Conservation (phyloP, 768 basidiomycete species). For the Russula emetica region DNA sequence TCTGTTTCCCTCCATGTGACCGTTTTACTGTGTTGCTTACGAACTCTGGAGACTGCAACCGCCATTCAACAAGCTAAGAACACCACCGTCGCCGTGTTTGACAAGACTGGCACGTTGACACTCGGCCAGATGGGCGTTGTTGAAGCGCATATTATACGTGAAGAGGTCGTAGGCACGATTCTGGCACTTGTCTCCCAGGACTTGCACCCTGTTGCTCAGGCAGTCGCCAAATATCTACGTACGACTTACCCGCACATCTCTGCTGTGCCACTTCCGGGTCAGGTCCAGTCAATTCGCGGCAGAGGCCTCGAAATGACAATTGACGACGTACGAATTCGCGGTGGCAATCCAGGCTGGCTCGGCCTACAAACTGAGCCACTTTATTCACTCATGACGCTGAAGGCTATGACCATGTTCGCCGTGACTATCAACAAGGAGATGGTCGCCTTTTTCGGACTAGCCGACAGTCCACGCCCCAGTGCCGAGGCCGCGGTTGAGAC, state of each 20-base stretch:
- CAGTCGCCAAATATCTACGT: slow-evolving; percentile 35
- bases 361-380: slow-evolving; percentile 31
- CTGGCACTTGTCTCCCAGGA: slow-evolving; percentile 35
- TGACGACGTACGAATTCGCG: slow-evolving; percentile 35
- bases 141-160: slow-evolving; percentile 33
- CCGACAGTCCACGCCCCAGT: slow-evolving; percentile 45
- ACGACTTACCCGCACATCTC: slow-evolving; percentile 2
- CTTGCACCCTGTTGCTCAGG: slow-evolving; percentile 38
- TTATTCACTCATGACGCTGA: slow-evolving; percentile 35
- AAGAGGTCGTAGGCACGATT: slow-evolving; percentile 30
- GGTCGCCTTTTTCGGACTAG: slow-evolving; percentile 39
- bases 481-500: slow-evolving; percentile 37
- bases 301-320: slow-evolving; percentile 38
- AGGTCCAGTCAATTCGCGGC: slow-evolving; percentile 36
- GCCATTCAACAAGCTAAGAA: slow-evolving; percentile 29
- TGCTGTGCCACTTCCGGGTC: slow-evolving; percentile 13
- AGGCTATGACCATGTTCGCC: slow-evolving; percentile 45
- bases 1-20: background rate
- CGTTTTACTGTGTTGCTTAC: background rate
- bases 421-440: slow-evolving; percentile 33
- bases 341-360: slow-evolving; percentile 39
- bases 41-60: slow-evolving; percentile 14
- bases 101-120: slow-evolving; percentile 61
- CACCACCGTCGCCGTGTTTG: slow-evolving; percentile 46
- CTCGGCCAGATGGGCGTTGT: slow-evolving; percentile 40